Conservation (phyloP, 495 filamentous ascomycete species). For the Poronia punctata region DNA sequence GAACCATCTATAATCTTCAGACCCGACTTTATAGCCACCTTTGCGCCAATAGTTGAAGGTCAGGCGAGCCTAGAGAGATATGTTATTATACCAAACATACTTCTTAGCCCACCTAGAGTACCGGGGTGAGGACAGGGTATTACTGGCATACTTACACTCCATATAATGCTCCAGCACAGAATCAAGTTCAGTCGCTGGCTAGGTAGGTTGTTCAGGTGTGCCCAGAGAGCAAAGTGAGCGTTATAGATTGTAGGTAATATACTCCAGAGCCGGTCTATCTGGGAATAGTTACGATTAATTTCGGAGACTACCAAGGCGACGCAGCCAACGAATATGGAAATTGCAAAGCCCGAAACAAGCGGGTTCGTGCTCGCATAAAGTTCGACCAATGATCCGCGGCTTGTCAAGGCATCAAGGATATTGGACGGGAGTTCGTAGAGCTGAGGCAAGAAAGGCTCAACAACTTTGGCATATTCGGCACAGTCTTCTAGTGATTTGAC, state of each 20-base stretch:
- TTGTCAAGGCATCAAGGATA: constrained; percentile 50
- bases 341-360: constrained; percentile 63
- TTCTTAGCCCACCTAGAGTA: too few species aligned
- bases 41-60: constrained; percentile 98
- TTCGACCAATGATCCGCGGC: constrained; percentile 45
- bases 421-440: constrained; percentile 62
- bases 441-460: constrained; percentile 71
- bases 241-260: constrained; percentile 82
- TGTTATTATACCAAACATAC: constrained; percentile 1
- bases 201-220: constrained; percentile 65
- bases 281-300: constrained; percentile 85
- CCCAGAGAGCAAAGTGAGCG: constrained; percentile 78
- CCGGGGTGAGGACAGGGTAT: too few species aligned
- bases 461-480: constrained; percentile 62
- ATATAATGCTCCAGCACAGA: constrained; percentile 61
- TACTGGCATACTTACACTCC: constrained; percentile 68
- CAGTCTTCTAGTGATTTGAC: constrained; percentile 63
- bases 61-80: constrained; percentile 45
- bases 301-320: constrained; percentile 70
- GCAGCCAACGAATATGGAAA: constrained; percentile 59
- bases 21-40: constrained; percentile 80
- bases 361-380: constrained; percentile 88
- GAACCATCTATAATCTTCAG: constrained; percentile 91
- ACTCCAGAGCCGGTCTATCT: constrained; percentile 89
- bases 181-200: constrained; percentile 67